phyloP scores from a whole-genome alignment of 148 eudicot species.

The Diospyros lotus region DNA sequence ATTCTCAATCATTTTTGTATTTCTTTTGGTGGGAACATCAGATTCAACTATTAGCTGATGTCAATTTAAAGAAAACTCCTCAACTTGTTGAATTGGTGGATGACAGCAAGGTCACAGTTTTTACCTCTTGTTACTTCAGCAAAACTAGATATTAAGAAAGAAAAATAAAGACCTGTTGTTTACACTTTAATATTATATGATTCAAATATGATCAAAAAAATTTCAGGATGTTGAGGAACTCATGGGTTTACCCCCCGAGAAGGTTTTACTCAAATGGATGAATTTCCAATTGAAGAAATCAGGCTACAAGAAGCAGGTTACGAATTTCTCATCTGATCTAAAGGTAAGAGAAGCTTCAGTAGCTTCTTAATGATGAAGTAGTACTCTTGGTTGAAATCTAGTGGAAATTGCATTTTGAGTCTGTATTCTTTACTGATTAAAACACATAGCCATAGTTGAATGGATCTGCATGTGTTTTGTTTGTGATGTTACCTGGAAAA shows the following conservation, averaged over 20 bases:
- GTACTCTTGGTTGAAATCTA: not conserved
- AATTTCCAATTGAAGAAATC: constrained; percentile 79
- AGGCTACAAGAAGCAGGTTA: constrained; percentile 65
- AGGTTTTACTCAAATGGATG: constrained; percentile 80
- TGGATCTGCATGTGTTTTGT: not conserved
- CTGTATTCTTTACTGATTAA: not conserved
- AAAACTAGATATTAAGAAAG: not conserved
- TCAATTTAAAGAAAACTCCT: constrained; percentile 81
- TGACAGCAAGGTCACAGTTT: constrained; percentile 44
- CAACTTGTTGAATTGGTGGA: constrained; percentile 82
- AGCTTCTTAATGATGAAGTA: not conserved
- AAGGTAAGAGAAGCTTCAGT: constrained; percentile 40
- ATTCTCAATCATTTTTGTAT: constrained; percentile 1
- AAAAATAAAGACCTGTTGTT: not conserved
- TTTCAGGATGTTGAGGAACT: constrained; percentile 83
- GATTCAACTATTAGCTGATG: constrained; percentile 78
- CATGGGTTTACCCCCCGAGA: constrained; percentile 62
- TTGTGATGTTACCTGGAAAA: not conserved
- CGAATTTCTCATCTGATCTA: constrained; percentile 71
- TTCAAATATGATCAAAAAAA: not conserved
- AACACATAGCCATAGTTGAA: not conserved
- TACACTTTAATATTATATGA: not conserved
- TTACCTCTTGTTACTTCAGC: not conserved
- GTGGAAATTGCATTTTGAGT: not conserved
- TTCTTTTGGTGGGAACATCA: constrained; percentile 15